Evolutionary conservation across 495 filamentous ascomycete genomes (phyloP).

Genomic region (Clavariopsis aquatica): DNA sequence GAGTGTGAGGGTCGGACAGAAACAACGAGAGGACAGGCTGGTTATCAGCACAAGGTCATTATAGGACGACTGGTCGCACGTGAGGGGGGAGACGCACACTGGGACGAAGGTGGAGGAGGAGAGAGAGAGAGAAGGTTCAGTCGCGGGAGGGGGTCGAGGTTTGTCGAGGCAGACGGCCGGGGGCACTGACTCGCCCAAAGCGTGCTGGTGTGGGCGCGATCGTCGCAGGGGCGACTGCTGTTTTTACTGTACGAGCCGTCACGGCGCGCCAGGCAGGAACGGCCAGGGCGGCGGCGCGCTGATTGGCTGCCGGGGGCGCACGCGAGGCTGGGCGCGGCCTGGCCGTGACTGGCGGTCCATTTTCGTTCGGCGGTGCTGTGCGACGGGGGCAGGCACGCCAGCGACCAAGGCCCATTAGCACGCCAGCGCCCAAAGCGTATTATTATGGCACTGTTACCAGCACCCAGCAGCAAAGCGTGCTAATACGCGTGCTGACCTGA

Average conservation of each 20-base stretch:
- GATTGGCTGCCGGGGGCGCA: no score
- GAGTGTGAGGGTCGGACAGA: constrained; percentile 12
- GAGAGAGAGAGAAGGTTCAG: neutral
- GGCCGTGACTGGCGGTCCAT: neutral
- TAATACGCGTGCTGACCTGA: no score
- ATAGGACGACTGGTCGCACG: neutral
- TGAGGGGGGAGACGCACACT: neutral
- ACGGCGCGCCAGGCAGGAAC: neutral
- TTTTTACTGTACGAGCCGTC: neutral
- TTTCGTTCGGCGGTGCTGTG: neutral
- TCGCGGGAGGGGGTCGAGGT: constrained; percentile 10
- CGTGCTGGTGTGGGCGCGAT: neutral
- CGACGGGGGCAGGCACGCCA: neutral
- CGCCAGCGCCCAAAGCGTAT: no score
- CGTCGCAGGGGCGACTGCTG: constrained; percentile 5
- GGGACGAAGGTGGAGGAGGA: constrained; percentile 4
- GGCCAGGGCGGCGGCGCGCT: neutral
- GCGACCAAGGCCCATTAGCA: no score
- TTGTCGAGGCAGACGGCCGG: constrained; percentile 3
- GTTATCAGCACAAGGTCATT: constrained; percentile 7
- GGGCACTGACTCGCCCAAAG: neutral
- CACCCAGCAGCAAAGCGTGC: no score
- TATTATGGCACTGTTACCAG: no score
- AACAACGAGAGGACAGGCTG: neutral
- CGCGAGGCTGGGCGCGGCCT: no score